Evolutionary conservation across 352 stramenopile genomes (phyloP).

Genomic region (Phytopythium ostracodes): DNA sequence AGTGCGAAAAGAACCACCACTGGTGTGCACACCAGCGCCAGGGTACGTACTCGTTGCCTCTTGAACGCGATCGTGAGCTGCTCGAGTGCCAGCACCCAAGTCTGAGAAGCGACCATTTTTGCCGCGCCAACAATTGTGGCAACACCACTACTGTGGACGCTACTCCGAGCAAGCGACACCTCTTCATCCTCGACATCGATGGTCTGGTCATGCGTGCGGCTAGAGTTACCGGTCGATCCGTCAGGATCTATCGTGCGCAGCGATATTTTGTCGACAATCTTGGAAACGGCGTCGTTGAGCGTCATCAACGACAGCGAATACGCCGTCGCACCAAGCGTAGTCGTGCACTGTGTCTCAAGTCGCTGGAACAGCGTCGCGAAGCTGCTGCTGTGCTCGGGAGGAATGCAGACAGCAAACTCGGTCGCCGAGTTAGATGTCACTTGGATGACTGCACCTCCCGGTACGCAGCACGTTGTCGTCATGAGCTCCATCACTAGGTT

Average conservation of each 20-base stretch:
- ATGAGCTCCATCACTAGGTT: slow-evolving; percentile 19
- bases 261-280: slow-evolving; percentile 26
- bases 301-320: slow-evolving; percentile 64
- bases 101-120: not conserved
- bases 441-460: slow-evolving; percentile 17
- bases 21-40: slow-evolving; percentile 14
- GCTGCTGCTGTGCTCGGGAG: slow-evolving; percentile 16
- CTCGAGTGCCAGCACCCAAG: not conserved
- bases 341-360: slow-evolving; percentile 12
- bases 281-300: slow-evolving; percentile 64
- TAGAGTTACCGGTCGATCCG: not conserved
- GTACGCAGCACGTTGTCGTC: slow-evolving; percentile 4
- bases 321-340: slow-evolving; percentile 22
- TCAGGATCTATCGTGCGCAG: not conserved
- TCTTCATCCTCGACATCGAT: not conserved
- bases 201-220: not conserved
- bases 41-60: not conserved
- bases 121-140: not conserved
- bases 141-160: not conserved
- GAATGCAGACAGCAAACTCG: slow-evolving; percentile 40
- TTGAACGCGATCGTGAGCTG: slow-evolving; percentile 2
- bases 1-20: slow-evolving; percentile 23
- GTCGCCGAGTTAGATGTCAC: slow-evolving; percentile 29
- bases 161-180: not conserved
- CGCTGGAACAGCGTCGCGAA: slow-evolving; percentile 41